Conservation (phyloP, 768 basidiomycete genomes). For the Psilocybe sp. region DNA sequence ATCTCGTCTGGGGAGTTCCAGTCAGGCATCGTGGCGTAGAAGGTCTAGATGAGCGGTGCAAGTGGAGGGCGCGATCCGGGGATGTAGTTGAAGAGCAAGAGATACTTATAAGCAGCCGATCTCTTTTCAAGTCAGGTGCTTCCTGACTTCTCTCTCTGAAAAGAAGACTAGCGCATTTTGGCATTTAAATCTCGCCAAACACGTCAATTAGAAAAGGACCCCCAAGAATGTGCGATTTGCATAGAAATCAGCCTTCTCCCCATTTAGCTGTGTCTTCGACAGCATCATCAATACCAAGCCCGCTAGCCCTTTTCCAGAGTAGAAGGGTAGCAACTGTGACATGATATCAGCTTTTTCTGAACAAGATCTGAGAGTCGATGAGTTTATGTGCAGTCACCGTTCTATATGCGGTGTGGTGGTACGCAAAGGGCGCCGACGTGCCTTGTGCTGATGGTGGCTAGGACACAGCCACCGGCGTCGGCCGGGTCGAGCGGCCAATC, state of each 20-base stretch:
- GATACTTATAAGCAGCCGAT: slow-evolving; percentile 17
- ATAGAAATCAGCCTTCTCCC: neutral
- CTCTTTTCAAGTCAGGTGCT: slow-evolving; percentile 18
- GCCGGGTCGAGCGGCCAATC: too few relatives aligned
- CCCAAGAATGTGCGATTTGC: neutral
- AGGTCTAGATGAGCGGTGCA: slow-evolving; percentile 14
- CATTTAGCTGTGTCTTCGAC: neutral
- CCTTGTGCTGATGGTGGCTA: too few relatives aligned
- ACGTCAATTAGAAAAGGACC: neutral
- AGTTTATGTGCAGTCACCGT: too few relatives aligned
- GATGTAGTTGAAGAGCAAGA: slow-evolving; percentile 4
- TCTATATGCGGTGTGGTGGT: too few relatives aligned
- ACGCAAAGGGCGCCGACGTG: too few relatives aligned
- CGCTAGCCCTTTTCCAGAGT: neutral
- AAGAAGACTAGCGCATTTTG: neutral
- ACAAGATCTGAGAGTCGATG: too few relatives aligned
- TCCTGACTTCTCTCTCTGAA: slow-evolving; percentile 13
- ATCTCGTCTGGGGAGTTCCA: slow-evolving; percentile 53
- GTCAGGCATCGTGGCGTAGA: slow-evolving; percentile 44
- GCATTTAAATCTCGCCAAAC: neutral
- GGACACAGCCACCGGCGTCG: too few relatives aligned
- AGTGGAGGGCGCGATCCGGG: slow-evolving; percentile 15
- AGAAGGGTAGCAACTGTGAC: too few relatives aligned
- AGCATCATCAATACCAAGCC: neutral
- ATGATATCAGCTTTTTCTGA: too few relatives aligned